phyloP scores from a whole-genome alignment of 495 filamentous ascomycete species.

The Xylaria palmicola region DNA sequence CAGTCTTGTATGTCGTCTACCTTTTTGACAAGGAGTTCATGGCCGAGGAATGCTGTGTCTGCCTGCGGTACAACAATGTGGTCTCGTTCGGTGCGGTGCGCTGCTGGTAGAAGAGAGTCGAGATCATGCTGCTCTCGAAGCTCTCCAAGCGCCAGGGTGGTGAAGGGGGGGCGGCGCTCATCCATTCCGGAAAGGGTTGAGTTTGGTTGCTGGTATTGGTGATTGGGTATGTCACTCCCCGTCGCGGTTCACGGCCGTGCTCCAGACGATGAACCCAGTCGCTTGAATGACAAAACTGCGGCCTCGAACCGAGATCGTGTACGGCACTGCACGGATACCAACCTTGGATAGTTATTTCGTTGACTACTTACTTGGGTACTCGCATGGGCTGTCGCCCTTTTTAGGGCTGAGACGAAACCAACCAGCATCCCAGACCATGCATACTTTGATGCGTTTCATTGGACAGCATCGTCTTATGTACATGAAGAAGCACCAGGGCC shows the following conservation, averaged over 20 bases:
- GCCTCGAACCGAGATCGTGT: too few species aligned
- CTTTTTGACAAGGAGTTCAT: slow-evolving; percentile 31
- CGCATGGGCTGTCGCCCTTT: slow-evolving; percentile 2
- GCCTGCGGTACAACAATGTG: slow-evolving; percentile 23
- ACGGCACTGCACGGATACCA: too few species aligned
- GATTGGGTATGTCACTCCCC: not conserved
- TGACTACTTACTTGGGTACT: not conserved
- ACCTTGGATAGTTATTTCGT: too few species aligned
- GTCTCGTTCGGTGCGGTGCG: slow-evolving; percentile 24
- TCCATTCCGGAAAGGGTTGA: slow-evolving; percentile 11
- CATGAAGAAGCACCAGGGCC: too few species aligned
- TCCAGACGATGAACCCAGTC: not conserved
- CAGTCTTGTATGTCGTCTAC: slow-evolving; percentile 37
- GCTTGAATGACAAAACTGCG: too few species aligned
- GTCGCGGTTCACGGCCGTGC: not conserved
- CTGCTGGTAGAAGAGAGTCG: slow-evolving; percentile 26
- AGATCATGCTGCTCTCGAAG: slow-evolving; percentile 8
- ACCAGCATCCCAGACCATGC: not conserved
- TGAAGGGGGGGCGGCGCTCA: slow-evolving; percentile 19
- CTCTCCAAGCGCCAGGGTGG: slow-evolving; percentile 17
- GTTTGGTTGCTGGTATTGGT: not conserved
- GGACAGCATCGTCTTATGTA: too few species aligned
- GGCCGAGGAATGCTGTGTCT: slow-evolving; percentile 19
- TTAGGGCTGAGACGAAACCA: slow-evolving; percentile 9
- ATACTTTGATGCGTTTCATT: not conserved